Evolutionary conservation across 352 stramenopile species (phyloP).

Genomic region (Globisporangium carolinianum): DNA sequence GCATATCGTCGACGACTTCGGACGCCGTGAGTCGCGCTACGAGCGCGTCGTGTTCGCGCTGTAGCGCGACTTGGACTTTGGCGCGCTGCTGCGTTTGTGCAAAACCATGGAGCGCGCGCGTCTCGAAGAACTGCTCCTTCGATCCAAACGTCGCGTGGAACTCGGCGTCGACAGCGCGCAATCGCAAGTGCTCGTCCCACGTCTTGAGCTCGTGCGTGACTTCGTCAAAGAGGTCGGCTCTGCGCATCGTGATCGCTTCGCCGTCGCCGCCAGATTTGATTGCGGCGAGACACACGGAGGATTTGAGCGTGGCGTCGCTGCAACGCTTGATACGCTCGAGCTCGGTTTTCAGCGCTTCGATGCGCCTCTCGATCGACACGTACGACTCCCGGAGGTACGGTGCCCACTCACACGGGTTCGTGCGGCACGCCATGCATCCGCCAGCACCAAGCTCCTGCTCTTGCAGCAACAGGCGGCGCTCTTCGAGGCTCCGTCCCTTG

Average conservation of each 20-base stretch:
- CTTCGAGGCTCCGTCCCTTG: slow-evolving; percentile 49
- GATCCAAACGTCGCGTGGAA: slow-evolving; percentile 88
- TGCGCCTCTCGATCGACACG: slow-evolving; percentile 41
- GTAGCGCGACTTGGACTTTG: slow-evolving; percentile 73
- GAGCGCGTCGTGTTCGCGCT: slow-evolving; percentile 83
- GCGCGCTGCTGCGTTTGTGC: slow-evolving; percentile 75
- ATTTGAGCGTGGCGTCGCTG: slow-evolving; percentile 38
- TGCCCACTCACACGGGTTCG: slow-evolving; percentile 61
- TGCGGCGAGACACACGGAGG: slow-evolving; percentile 48
- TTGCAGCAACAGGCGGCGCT: slow-evolving; percentile 50
- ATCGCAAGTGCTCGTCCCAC: slow-evolving; percentile 58
- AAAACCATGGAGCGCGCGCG: slow-evolving; percentile 88
- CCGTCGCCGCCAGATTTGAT: slow-evolving; percentile 41
- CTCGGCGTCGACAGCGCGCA: slow-evolving; percentile 87
- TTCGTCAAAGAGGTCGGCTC: slow-evolving; percentile 67
- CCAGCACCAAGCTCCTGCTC: slow-evolving; percentile 63
- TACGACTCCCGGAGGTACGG: slow-evolving; percentile 52
- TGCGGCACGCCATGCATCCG: slow-evolving; percentile 79
- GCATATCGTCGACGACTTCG: slow-evolving; percentile 92
- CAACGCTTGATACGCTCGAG: slow-evolving; percentile 66
- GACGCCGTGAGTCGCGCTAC: slow-evolving; percentile 77
- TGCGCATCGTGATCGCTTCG: slow-evolving; percentile 38
- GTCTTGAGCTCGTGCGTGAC: slow-evolving; percentile 57
- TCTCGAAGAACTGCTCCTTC: slow-evolving; percentile 82
- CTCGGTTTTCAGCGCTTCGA: slow-evolving; percentile 57